Base-by-base conservation (phyloP, 164 flowering plant genomes). In the Dillenia turbinata region DNA sequence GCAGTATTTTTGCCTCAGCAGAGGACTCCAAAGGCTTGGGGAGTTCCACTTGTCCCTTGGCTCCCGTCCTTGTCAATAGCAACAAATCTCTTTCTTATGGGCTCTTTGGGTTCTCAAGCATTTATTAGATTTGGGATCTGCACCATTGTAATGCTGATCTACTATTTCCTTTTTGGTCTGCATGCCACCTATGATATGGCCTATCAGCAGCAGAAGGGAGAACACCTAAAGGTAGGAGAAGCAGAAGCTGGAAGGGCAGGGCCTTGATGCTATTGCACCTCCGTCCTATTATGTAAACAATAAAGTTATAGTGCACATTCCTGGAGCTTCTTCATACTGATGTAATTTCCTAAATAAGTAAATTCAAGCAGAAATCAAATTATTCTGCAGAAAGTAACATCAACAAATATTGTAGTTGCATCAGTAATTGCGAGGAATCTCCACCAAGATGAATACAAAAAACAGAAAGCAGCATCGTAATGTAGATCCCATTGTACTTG, bases 41-140 rank as follows among this genome's bases (percentile, higher is more conserved):
- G 89, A 1, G 87, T 82, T 44, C 92, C 92, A 13, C 71, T 86
- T 0, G 89, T 83, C 9, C 92, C 92, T 5, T 83, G 89, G 92
- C 40, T 83, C 5, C 87, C 87, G 17, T 84, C 87, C 11, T 50
- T 78, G 64, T 86, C 86, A 5, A 84, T 81, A 54, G 86, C 83
- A 22, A 77, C 66, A 13, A 84, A 83, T 57, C 47, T 84, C 51
- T 87, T 87, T 64, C 79, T 84, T 19, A 75, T 87, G 76, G 88
- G 87, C 47, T 84, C 89, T 12, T 56, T 84, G 44, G 79, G 71
- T 17, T 44, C 54, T 6, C n/a, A 48, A 50, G 69, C 85, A 14
- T 84, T 82, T 54, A 52, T 64, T 26, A 73, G 92, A 68, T 86
- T 86, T 49, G 87, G 78, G 0, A 49, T 84, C 40, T 86, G 87